phyloP scores from a whole-genome alignment of 305 asterid species.

The Andrographis paniculata region DNA sequence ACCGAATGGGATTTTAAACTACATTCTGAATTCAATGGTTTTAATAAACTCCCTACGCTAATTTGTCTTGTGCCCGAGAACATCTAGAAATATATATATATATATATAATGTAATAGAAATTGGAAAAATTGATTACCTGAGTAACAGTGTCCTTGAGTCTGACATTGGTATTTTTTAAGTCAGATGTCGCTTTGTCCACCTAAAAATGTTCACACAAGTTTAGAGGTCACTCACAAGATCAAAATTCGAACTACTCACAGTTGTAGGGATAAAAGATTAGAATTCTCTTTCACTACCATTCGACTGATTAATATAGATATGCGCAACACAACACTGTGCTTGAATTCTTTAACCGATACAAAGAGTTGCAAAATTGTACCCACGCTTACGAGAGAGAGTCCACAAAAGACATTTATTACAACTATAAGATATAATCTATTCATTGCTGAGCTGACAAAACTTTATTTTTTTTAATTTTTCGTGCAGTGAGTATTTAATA shows the following conservation, averaged over 20 bases:
- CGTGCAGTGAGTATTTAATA: slow-evolving; percentile 6
- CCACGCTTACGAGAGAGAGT: slow-evolving; percentile 1
- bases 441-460: slow-evolving; percentile 7
- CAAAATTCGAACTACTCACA: not conserved
- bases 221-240: slow-evolving; percentile 8
- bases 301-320: not conserved
- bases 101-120: no score
- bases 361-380: not conserved
- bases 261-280: slow-evolving; percentile 6
- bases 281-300: slow-evolving; percentile 2
- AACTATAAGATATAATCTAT: slow-evolving; percentile 5
- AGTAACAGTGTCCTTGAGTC: slow-evolving; percentile 84
- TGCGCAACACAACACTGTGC: slow-evolving; percentile 1
- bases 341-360: slow-evolving; percentile 8
- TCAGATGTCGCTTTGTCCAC: slow-evolving; percentile 89
- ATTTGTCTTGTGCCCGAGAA: no score
- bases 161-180: slow-evolving; percentile 84
- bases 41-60: no score
- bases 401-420: slow-evolving; percentile 1
- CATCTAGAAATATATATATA: no score
- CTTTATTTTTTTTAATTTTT: not conserved
- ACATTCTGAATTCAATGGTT: no score
- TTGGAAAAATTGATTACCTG: slow-evolving; percentile 44
- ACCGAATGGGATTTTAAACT: no score
- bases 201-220: slow-evolving; percentile 29